Conservation (phyloP, 768 basidiomycete species). For the Chalciporus chontae region DNA sequence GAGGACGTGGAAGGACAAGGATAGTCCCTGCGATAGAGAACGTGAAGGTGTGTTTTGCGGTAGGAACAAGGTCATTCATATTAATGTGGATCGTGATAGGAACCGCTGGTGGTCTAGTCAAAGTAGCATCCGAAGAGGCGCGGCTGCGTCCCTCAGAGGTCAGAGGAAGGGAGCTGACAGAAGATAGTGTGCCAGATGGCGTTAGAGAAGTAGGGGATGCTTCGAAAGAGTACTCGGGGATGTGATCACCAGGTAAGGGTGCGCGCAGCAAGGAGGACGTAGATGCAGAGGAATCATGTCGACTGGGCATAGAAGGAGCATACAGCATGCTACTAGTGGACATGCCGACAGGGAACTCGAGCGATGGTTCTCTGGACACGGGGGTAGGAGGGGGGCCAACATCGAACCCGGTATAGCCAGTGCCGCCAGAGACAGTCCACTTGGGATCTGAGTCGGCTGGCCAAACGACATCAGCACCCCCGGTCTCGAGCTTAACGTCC, state of each 20-base stretch:
- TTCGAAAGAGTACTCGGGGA: slow-evolving; percentile 79
- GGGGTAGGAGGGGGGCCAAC: slow-evolving; percentile 40
- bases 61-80: slow-evolving; percentile 71
- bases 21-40: slow-evolving; percentile 67
- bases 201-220: slow-evolving; percentile 49
- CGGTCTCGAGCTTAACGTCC: slow-evolving; percentile 68
- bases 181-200: slow-evolving; percentile 40
- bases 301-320: slow-evolving; percentile 26
- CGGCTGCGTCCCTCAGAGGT: slow-evolving; percentile 35
- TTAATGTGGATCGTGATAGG: slow-evolving; percentile 76
- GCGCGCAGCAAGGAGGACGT: slow-evolving; percentile 69
- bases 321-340: slow-evolving; percentile 19
- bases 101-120: slow-evolving; percentile 45
- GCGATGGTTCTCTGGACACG: slow-evolving; percentile 45
- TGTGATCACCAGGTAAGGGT: slow-evolving; percentile 60
- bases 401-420: slow-evolving; percentile 72
- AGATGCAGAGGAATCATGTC: slow-evolving; percentile 42
- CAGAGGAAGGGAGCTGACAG: slow-evolving; percentile 34
- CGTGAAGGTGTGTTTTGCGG: slow-evolving; percentile 59
- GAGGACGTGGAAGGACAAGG: slow-evolving; percentile 48
- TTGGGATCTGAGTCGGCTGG: slow-evolving; percentile 43
- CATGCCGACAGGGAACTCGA: slow-evolving; percentile 39
- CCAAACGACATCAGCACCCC: slow-evolving; percentile 70
- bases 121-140: slow-evolving; percentile 32
- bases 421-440: slow-evolving; percentile 63